Base-by-base conservation (phyloP, 164 flowering plant genomes). In the Annona squamosa region DNA sequence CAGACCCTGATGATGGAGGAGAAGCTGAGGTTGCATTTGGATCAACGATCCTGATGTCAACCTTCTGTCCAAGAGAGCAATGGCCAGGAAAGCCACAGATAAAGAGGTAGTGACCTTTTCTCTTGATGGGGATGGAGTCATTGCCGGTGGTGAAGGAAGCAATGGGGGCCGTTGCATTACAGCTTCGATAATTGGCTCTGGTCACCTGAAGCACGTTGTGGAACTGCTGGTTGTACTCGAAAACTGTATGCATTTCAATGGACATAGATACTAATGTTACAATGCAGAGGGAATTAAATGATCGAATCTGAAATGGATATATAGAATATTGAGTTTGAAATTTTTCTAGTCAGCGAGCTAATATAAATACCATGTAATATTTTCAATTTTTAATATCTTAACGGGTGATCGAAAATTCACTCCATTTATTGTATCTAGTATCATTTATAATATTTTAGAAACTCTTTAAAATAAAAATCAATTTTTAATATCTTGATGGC, bases 121-220 rank as follows among this genome's bases (percentile, higher is more conserved):
- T 81, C 43, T 74, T 76, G 48, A 90, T 75, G 46, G 77, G 66
- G 62, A 86, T 75, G 6, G 87, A 75, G 78, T 89, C 91, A n/a
- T 85, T 85, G 64, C 97, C 93, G 10, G 87, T 78, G 48, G 83
- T 72, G 78, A 71, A 76, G 1, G 80, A 77, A 6, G 76, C 65
- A 3, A 88, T 68, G 3, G 92, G 87, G 19, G 80, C 68, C 0
- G 87, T 71, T 0, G 77, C 77, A 56, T 88, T 89, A 90, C 97
- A 91, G 0, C 89, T 56, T 19, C 71, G 64, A 85, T 72, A 91
- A n/a, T 84, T 75, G 0, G 79, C 37, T 67, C 79, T 87, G 44
- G 57, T 84, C 65, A 91, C 97, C 82, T 78, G 82, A 82, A 85
- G 76, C 81, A 89, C 97, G 65, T 88, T 86, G 87, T 89, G 92